Evolutionary conservation across 1,139 yeast genomes (phyloP), one percentile per base, ranked within the genome.

Genomic region (Kluyveromyces marxianus): DNA sequence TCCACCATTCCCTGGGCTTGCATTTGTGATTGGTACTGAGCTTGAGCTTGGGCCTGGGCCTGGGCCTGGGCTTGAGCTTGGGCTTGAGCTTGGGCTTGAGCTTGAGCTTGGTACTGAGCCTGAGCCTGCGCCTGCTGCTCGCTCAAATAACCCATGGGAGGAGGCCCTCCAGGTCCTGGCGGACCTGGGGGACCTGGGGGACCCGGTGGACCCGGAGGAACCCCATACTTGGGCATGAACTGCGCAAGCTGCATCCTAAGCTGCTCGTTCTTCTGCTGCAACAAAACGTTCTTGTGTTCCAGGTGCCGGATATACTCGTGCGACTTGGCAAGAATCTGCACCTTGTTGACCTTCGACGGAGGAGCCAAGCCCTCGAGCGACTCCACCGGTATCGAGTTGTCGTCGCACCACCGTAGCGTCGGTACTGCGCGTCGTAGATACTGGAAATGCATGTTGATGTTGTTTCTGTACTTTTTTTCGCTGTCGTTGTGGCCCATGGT

Each of bases 221-320:
- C n/a, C 25, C 7, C n/a, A 3, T 37, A 29, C 10, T 25, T n/a
- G 8, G 41, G 26, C 26, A 37, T 28, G 41, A 37, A 34, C 33
- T 40, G 43, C 1, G 38, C 28, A 7, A 40, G n/a, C 33, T 34
- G 33, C 43, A 24, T 25, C 26, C 38, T 26, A n/a, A 40, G 25
- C 21, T 40, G 33, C n/a, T 40, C 43, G 26, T 41, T 41, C 24
- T 41, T 39, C 35, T 35, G 39, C 29, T 35, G 39, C 25, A 36
- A 24, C 24, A 36, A 3, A 8, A 14, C 41, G 32, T 47, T 50
- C 32, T 52, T 52, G 29, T 51, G 36, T 25, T 54, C 52, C 35
- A 56, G 25, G 42, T 46, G 39, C 39, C 50, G 44, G 50, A 58
- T 29, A 46, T 45, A 41, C 35, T 41, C 44, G 8, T 35, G 33